These are phyloP conservation scores for Brettanomyces custersianus DNA, from an alignment of 805 yeast genomes.

Conservation along the genomic window DNA sequence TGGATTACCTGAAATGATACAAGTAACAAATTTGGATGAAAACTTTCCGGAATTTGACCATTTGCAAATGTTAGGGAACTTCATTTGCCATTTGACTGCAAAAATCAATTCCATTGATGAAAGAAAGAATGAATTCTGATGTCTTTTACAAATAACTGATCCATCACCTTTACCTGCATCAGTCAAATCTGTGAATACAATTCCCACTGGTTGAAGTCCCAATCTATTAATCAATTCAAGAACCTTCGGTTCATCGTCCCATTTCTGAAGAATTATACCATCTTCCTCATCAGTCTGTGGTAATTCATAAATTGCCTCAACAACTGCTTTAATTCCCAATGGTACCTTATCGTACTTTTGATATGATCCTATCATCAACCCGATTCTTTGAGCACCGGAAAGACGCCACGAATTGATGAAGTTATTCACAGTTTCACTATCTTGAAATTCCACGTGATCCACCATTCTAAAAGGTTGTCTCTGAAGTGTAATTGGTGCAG, in stretches of 20 bases:
- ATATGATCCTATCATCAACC: slow-evolving; percentile 76
- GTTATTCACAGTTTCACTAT: slow-evolving; percentile 60
- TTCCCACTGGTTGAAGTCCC: slow-evolving; percentile 69
- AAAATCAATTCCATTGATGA: slow-evolving; percentile 80
- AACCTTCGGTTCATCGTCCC: slow-evolving; percentile 45
- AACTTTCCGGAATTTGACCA: slow-evolving; percentile 54
- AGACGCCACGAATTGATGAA: slow-evolving; percentile 91
- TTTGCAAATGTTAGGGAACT: slow-evolving; percentile 52
- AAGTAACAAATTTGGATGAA: slow-evolving; percentile 88
- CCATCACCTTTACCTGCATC: slow-evolving; percentile 88
- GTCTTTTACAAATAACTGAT: slow-evolving; percentile 84
- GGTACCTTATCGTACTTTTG: slow-evolving; percentile 77
- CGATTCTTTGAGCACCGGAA: slow-evolving; percentile 81
- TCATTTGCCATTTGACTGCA: slow-evolving; percentile 71
- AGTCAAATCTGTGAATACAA: slow-evolving; percentile 80
- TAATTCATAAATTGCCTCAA: slow-evolving; percentile 90
- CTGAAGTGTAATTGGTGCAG: slow-evolving; percentile 87
- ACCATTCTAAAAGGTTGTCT: slow-evolving; percentile 92
- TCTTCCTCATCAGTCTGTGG: slow-evolving; percentile 82
- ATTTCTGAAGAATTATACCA: slow-evolving; percentile 57
- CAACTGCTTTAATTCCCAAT: slow-evolving; percentile 86
- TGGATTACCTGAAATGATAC: slow-evolving; percentile 85
- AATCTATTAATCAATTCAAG: slow-evolving; percentile 45
- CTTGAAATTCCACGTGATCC: slow-evolving; percentile 90
- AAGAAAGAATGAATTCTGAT: slow-evolving; percentile 81